phyloP scores from a whole-genome alignment of 2,329 filamentous ascomycete genomes.

The Phaeosphaeriaceae sp. region DNA sequence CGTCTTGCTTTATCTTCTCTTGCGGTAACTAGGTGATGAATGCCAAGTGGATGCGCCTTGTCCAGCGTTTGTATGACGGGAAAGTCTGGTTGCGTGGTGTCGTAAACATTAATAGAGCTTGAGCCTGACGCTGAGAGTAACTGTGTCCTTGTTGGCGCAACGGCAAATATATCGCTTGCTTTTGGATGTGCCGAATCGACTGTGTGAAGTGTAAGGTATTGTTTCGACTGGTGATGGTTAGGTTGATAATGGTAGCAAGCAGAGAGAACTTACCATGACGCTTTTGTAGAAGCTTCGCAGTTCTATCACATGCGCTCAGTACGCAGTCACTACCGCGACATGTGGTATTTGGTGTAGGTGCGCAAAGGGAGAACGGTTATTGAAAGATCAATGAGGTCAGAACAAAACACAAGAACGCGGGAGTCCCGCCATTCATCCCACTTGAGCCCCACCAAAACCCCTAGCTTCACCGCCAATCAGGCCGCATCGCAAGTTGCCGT shows the following conservation, averaged over 20 bases:
- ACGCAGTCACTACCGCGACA: neutral
- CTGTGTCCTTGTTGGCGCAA: conserved; percentile 75
- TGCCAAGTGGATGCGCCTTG: conserved; percentile 83
- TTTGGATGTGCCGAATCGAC: conserved; percentile 81
- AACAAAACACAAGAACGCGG: conserved; percentile 38
- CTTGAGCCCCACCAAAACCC: conserved; percentile 32
- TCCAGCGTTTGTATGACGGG: conserved; percentile 80
- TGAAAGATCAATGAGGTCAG: conserved; percentile 33
- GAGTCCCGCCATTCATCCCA: conserved; percentile 29
- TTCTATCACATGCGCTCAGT: neutral
- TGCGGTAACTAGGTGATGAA: conserved; percentile 83
- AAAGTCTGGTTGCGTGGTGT: conserved; percentile 72
- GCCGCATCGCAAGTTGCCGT: conserved; percentile 17
- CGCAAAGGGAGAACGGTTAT: neutral
- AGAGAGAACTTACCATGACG: conserved; percentile 1
- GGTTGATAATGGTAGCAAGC: conserved; percentile 7
- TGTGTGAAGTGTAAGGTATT: conserved; percentile 93
- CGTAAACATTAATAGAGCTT: conserved; percentile 73
- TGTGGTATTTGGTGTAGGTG: neutral
- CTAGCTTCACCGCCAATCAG: conserved; percentile 42
- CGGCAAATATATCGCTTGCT: conserved; percentile 77
- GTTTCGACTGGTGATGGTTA: conserved; percentile 76
- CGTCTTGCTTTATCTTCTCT: conserved; percentile 65
- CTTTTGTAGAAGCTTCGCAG: conserved; percentile 2
- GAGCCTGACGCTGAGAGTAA: conserved; percentile 85